These are phyloP conservation scores for Acacia concinna DNA, from an alignment of 331 rosid species.

Conservation along the genomic window DNA sequence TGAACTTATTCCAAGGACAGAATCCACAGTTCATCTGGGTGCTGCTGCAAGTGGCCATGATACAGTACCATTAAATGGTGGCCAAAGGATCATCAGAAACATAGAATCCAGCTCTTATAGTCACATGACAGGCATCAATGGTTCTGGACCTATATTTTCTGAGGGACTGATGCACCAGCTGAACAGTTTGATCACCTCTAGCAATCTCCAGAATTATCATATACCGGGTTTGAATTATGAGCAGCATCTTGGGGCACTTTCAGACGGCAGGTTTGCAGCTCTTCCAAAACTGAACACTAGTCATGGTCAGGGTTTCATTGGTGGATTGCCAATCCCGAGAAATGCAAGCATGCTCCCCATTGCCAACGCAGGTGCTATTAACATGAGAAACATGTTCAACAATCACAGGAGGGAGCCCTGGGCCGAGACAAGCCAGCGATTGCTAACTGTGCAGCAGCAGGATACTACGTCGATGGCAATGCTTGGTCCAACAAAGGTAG, in stretches of 20 bases:
- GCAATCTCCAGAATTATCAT: slow-evolving; percentile 18
- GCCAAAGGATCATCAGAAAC: slow-evolving; percentile 23
- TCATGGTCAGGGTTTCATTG: slow-evolving; percentile 19
- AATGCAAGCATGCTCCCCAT: background rate
- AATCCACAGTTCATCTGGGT: background rate
- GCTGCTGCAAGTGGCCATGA: slow-evolving; percentile 1
- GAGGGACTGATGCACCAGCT: slow-evolving; percentile 8
- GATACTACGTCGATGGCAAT: slow-evolving; percentile 15
- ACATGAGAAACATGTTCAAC: background rate
- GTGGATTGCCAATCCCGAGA: slow-evolving; percentile 12
- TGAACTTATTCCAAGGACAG: background rate
- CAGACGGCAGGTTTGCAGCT: background rate
- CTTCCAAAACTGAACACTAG: background rate
- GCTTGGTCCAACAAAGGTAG: background rate
- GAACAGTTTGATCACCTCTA: slow-evolving; percentile 16
- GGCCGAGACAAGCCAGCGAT: background rate
- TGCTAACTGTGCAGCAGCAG: slow-evolving; percentile 1
- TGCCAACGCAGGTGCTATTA: slow-evolving; percentile 5
- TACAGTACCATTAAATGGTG: background rate
- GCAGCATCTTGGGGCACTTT: slow-evolving; percentile 9
- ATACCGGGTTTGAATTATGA: slow-evolving; percentile 25
- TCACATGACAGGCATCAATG: background rate
- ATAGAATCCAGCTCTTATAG: background rate
- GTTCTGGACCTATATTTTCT: slow-evolving; percentile 7
- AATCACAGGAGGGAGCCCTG: slow-evolving; percentile 11